Evolutionary conservation across 2,329 filamentous ascomycete species (phyloP), one percentile per base, ranked within the genome.

Genomic region (Hortaea sp.): DNA sequence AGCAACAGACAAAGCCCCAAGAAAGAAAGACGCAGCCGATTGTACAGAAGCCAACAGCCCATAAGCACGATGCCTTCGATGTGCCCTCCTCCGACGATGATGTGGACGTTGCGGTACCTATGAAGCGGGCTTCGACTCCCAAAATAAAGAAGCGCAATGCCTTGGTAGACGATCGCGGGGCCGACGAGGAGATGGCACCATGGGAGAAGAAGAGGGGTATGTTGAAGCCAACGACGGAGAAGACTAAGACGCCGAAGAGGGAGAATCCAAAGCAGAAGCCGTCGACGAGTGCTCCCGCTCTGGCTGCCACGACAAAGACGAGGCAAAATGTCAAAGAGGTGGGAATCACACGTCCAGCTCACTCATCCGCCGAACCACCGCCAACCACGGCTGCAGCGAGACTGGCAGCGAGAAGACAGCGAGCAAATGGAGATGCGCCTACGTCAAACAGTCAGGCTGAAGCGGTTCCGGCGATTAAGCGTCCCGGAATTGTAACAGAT

Each of bases 11-110:
- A 12, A 35, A 12, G n/a, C 32, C 32, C 32, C 9, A 35, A 10
- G n/a, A 35, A 35, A 20, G 20, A 20, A 38, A 41, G 41, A n/a
- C 11, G 9, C 39, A 45, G 6, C 44, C 37, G 27, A 54, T 47
- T 43, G 35, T 49, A 20, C 30, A 40, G 31, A 54, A 49, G 37
- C 41, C 40, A 32, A 48, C 43, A 5, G 31, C 48, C 27, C 53
- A 50, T 39, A 49, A 51, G 43, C 49, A 50, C 11, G 62, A 63
- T 34, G 54, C 67, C 12, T 73, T 70, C 53, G 69, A 73, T 49
- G 62, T 72, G 13, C 69, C 69, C 4, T 65, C 57, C 5, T 60
- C 63, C 2, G 61, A 62, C 27, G 63, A 65, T 5, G 63, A 64
- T n/a, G 41, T 43, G 4, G 46, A 53, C 5, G 47, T 12, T 6